These are phyloP conservation scores for Colletotrichum endophyticum DNA, from an alignment of 2,329 filamentous ascomycete genomes.

Conservation along the genomic window DNA sequence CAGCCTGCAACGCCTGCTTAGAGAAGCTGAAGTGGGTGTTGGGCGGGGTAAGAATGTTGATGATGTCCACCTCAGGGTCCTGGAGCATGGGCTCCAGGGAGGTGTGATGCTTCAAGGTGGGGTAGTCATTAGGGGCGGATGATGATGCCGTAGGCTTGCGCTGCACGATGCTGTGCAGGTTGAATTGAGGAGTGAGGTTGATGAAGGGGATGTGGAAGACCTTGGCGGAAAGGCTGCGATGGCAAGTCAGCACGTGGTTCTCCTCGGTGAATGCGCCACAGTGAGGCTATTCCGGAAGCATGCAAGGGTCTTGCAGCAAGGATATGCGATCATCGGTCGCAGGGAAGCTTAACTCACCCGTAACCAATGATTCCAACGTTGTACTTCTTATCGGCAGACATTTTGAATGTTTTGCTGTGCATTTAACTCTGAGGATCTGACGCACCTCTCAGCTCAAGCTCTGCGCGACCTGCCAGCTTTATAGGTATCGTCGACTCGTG, in stretches of 20 bases:
- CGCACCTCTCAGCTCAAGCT: neutral
- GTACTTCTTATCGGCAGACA: constrained; percentile 39
- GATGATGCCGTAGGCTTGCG: constrained; percentile 71
- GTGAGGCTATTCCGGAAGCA: neutral
- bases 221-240: constrained; percentile 66
- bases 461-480: neutral
- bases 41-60: constrained; percentile 75
- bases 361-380: constrained; percentile 59
- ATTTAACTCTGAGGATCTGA: neutral
- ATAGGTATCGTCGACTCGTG: constrained; percentile 2
- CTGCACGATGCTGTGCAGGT: constrained; percentile 78
- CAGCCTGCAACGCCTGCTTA: constrained; percentile 67
- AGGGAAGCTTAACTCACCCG: constrained; percentile 41
- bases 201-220: constrained; percentile 87
- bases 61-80: constrained; percentile 70
- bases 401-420: neutral
- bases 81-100: constrained; percentile 66
- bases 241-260: constrained; percentile 13
- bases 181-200: constrained; percentile 65
- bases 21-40: constrained; percentile 72
- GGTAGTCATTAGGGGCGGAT: constrained; percentile 73
- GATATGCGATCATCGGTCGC: neutral
- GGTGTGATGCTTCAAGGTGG: constrained; percentile 67
- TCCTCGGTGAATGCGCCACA: neutral
- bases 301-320: neutral